Conservation (phyloP, 306 rosid species). For the Vicia faba region DNA sequence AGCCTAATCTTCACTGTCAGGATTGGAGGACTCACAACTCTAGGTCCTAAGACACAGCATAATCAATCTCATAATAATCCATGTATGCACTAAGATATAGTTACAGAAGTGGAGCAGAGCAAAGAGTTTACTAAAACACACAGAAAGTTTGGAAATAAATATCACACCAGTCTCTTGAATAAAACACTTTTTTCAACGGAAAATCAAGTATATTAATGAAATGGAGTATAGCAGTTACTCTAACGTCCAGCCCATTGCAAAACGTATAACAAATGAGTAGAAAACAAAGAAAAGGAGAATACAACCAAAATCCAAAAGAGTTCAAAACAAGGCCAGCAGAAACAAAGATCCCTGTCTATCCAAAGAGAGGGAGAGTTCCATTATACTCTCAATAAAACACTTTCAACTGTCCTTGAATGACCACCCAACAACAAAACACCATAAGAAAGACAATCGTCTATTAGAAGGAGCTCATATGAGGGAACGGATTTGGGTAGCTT, state of each 20-base stretch:
- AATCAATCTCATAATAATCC: slow-evolving; percentile 5
- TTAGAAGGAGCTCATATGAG: background rate
- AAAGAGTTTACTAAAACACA: slow-evolving; percentile 19
- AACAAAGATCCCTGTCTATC: too few relatives aligned
- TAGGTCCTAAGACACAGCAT: slow-evolving; percentile 23
- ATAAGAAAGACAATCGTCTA: slow-evolving; percentile 4
- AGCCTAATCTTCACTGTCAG: background rate
- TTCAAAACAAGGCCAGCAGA: too few relatives aligned
- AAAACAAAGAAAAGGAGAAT: too few relatives aligned
- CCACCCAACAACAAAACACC: background rate
- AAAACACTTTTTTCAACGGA: background rate
- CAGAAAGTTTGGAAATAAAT: slow-evolving; percentile 22
- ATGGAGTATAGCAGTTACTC: too few relatives aligned
- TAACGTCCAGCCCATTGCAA: too few relatives aligned
- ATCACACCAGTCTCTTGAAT: background rate
- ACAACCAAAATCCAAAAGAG: too few relatives aligned
- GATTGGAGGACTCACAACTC: slow-evolving; percentile 19
- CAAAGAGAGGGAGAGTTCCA: too few relatives aligned
- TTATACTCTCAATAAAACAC: background rate
- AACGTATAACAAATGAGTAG: too few relatives aligned
- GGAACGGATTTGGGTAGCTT: background rate
- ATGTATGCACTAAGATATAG: slow-evolving; percentile 9
- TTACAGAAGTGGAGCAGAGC: background rate
- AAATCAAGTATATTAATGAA: too few relatives aligned
- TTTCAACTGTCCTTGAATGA: background rate